Base-by-base conservation (phyloP, 1,284 basidiomycete species). In the Malassezia vespertilionis region DNA sequence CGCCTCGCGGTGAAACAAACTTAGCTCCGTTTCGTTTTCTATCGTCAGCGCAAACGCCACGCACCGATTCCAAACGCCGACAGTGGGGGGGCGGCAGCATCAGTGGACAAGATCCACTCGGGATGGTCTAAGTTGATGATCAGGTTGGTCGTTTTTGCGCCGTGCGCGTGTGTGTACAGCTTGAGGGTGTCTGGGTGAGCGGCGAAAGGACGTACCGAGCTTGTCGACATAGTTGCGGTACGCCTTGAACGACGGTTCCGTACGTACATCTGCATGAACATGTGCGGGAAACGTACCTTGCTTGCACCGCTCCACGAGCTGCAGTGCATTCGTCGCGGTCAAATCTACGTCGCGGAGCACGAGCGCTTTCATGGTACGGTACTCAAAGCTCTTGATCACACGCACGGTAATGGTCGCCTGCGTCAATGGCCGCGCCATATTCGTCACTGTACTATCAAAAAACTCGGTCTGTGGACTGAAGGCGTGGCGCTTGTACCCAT, bases 351-450 rank as follows among this genome's bases (percentile, higher is more conserved):
- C 76, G 58, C 82, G 82, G 37, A 96, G 76, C 27, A 97, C 82
- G 54, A 95, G 78, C 62, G 80, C 83, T 67, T 84, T 85, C 73
- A 88, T 83, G 28, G 88, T 90, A 42, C 91, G 80, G 71, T 80
- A 96, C 65, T 83, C 82, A 70, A 97, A 93, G 32, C 83, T 88
- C 71, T 97, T 97, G 75, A 97, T 87, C 56, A 96, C 78, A 26
- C 91, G 81, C 33, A 96, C 71, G n/a, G 88, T 91, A 51, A 91
- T 75, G 7, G 84, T 84, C 15, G 84, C 83, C 46, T 80, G 76
- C 4, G 82, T 82, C 55, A 76, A 77, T 2, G 86, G 83, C 2
- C 77, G 74, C 17, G 79, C 74, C 33, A 77, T 74, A 72, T 83
- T 87, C 38, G 82, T 82, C 35, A 80, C 75, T 17, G 75, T 71